Evolutionary conservation across 371 early-diverging fungal species (phyloP).

Genomic region (Mucor saturninus): DNA sequence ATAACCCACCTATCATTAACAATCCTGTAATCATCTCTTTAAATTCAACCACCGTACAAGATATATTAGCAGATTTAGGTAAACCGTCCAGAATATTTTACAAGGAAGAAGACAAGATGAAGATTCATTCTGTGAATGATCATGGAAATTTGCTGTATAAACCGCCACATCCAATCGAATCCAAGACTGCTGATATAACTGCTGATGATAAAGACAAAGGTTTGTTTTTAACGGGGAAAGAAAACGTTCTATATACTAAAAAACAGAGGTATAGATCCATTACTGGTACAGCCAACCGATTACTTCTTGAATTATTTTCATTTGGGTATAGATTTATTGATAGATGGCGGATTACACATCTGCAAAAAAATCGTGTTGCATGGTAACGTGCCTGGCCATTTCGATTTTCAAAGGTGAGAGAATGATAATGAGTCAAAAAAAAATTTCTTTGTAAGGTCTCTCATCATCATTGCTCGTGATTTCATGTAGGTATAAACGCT

Average conservation of each 20-base stretch:
- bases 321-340: constrained; percentile 74
- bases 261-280: constrained; percentile 7
- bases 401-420: constrained; percentile 69
- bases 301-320: constrained; percentile 77
- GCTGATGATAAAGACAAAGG: constrained; percentile 44
- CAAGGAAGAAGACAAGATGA: constrained; percentile 78
- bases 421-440: not conserved
- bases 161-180: constrained; percentile 19
- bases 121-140: constrained; percentile 61
- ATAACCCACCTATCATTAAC: constrained; percentile 15
- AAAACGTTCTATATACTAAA: not conserved
- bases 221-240: not conserved
- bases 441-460: no score
- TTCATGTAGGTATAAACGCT: constrained; percentile 57
- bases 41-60: constrained; percentile 63
- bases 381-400: constrained; percentile 77
- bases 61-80: constrained; percentile 73
- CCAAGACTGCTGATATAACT: constrained; percentile 16
- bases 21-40: constrained; percentile 47
- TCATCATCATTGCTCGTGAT: no score
- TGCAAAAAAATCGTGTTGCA: constrained; percentile 79
- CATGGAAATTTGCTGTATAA: constrained; percentile 11
- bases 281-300: constrained; percentile 50
- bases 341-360: constrained; percentile 70
- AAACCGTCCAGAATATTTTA: constrained; percentile 65